Base-by-base conservation (phyloP, 2,329 filamentous ascomycete genomes). In the Colletotrichum cordylinicola region DNA sequence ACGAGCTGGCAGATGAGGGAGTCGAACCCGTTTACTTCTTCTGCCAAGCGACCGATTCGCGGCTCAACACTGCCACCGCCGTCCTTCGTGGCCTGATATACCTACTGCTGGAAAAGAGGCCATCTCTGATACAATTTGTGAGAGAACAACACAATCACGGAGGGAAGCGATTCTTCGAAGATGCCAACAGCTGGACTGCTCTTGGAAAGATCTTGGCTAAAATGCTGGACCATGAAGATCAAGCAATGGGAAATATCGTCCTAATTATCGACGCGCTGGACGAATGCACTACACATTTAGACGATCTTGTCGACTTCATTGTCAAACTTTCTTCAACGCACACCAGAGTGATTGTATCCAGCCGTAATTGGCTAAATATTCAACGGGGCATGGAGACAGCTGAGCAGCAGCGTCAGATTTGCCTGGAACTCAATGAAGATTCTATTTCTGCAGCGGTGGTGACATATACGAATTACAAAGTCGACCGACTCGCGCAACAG, bases 291-390 rank as follows among this genome's bases (percentile, higher is more conserved):
- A 48, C 39, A 0, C 29, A 21, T 1, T 43, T 56, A 0, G 6
- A 29, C 2, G 61, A 81, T 35, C 84, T 89, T 9, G 78, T 89
- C 18, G 64, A 83, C 1, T 77, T 87, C 13, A 82, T 88, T 65
- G 1, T 56, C 2, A 3, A 8, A 6, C 1, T 39, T 8, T 67
- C 67, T 4, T 76, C 65, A 0, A 81, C 78, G 18, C 64, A 72
- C 3, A 78, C 84, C 2, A 89, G 86, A 76, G 88, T 86, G 84
- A 72, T 89, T n/a, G 74, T 87, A 0, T 86, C 86, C 0, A 89
- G 88, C 62, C 87, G 88, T 4, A 87, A 88, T 33, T 80, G 75
- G 79, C 77, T 72, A 0, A 76, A 80, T 0, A 87, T 89, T 62
- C 80, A 87, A 65, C 72, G 82, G 37, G 58, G 62, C 2, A 78